Base-by-base conservation (phyloP, 1,284 basidiomycete genomes). In the Malassezia japonica region DNA sequence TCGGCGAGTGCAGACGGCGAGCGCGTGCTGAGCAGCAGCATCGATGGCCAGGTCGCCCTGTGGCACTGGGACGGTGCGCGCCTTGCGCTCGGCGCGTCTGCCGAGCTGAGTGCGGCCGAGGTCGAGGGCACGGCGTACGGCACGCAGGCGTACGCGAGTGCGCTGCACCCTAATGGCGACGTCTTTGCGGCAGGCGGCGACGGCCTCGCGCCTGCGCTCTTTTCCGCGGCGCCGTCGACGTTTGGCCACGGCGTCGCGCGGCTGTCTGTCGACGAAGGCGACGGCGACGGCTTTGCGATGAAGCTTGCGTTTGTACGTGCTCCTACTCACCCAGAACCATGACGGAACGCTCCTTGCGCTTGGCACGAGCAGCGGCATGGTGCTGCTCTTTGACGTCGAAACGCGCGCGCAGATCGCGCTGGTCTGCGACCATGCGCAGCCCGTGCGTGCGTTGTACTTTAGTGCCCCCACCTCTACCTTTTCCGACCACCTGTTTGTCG, bases 311-410 rank as follows among this genome's bases (percentile, higher is more conserved):
- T 48, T 38, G 50, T 53, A 43, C 33, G 50, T 48, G 10, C 4
- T 18, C 3, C 6, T 3, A 24, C 39, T 40, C 8, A 35, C 27
- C 7, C 24, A 53, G 50, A 54, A 54, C 21, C 33, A 36, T 23
- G 46, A 54, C 27, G 51, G 46, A 3, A 42, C 47, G 12, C 21
- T 54, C 9, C 37, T 54, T 2, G 51, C 51, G 1, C 20, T 48
- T n/a, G 51, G 51, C 4, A 48, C 47, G 5, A 48, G 34, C 12
- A 43, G 39, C 4, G 51, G 51, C 9, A 29, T n/a, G 16, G 50
- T 49, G 16, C 29, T 36, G 18, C 25, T 53, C 1, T 53, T 40
- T 21, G 34, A 53, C 23, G 32, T 44, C 23, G 24, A 20, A 9
- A 23, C 25, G 3, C 27, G 27, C 13, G 10, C 35, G 9, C 45